Evolutionary conservation across 208 protist genomes (phyloP).

Genomic region (Leishmania mexicana): DNA sequence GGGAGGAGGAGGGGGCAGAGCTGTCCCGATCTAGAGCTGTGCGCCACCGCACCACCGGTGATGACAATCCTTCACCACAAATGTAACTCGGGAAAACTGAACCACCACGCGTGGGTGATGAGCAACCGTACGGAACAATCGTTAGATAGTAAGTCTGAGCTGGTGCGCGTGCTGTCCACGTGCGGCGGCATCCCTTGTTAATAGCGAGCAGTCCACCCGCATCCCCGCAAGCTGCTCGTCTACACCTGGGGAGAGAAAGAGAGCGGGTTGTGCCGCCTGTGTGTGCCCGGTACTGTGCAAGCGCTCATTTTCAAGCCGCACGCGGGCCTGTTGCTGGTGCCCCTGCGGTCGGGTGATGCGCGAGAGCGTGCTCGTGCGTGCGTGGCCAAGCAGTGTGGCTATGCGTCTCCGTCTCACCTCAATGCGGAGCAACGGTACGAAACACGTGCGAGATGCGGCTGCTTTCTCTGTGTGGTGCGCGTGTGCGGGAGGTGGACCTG

Average conservation of each 20-base stretch:
- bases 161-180: slow-evolving; percentile 52
- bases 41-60: slow-evolving; percentile 16
- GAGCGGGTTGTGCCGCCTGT: slow-evolving; percentile 9
- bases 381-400: slow-evolving; percentile 24
- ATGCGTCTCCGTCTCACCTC: slow-evolving; percentile 20
- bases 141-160: slow-evolving; percentile 70
- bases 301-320: slow-evolving; percentile 37
- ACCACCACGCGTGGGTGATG: slow-evolving; percentile 24
- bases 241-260: slow-evolving; percentile 40
- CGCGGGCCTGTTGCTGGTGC: slow-evolving; percentile 21
- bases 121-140: slow-evolving; percentile 75
- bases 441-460: slow-evolving; percentile 29
- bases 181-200: slow-evolving; percentile 28
- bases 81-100: slow-evolving; percentile 69
- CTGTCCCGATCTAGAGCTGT: not conserved
- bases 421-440: slow-evolving; percentile 32
- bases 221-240: slow-evolving; percentile 50
- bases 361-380: slow-evolving; percentile 1
- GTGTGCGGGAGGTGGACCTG: slow-evolving; percentile 41
- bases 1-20: too few relatives aligned
- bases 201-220: slow-evolving; percentile 35
- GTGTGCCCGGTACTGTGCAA: slow-evolving; percentile 2
- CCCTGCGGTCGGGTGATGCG: slow-evolving; percentile 28
- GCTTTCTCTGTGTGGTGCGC: slow-evolving; percentile 12
- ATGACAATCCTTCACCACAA: slow-evolving; percentile 33